Evolutionary conservation across 352 stramenopile genomes (phyloP).

Genomic region (Phytopythium vexans): DNA sequence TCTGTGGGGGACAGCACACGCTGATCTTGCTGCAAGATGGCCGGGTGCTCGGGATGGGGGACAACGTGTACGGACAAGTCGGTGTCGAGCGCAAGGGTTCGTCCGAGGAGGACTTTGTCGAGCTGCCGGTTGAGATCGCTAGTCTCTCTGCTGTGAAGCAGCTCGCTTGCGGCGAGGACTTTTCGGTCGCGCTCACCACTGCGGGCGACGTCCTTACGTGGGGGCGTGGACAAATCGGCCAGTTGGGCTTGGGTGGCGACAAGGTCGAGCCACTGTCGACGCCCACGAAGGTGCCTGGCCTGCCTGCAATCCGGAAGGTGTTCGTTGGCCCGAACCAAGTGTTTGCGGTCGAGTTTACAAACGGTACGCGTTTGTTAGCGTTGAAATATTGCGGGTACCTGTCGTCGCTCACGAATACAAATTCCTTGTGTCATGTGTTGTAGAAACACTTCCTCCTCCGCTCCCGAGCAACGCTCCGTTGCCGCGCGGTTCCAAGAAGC

Average conservation of each 20-base stretch:
- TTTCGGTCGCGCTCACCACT: slow-evolving; percentile 54
- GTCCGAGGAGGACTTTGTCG: slow-evolving; percentile 30
- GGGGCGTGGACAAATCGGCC: slow-evolving; percentile 65
- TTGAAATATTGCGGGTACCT: too few species aligned
- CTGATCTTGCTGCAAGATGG: slow-evolving; percentile 62
- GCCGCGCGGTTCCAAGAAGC: slow-evolving; percentile 15
- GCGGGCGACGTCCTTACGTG: slow-evolving; percentile 67
- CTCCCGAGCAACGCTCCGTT: slow-evolving; percentile 14
- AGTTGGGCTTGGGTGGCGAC: slow-evolving; percentile 53
- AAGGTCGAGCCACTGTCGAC: slow-evolving; percentile 26
- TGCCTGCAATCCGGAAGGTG: slow-evolving; percentile 63
- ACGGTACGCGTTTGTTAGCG: slow-evolving; percentile 31
- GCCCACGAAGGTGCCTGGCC: slow-evolving; percentile 48
- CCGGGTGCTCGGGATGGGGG: slow-evolving; percentile 62
- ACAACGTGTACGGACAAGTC: slow-evolving; percentile 73
- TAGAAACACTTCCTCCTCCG: slow-evolving; percentile 52
- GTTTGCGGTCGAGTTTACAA: slow-evolving; percentile 74
- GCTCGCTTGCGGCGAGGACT: slow-evolving; percentile 58
- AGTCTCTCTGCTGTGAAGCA: slow-evolving; percentile 25
- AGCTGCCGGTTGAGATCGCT: slow-evolving; percentile 28
- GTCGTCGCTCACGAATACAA: neutral
- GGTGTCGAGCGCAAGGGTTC: slow-evolving; percentile 24
- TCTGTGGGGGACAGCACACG: slow-evolving; percentile 68
- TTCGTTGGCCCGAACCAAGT: slow-evolving; percentile 69
- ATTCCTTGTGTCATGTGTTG: neutral